These are phyloP conservation scores for Brasilioporus rufonigricans DNA, from an alignment of 768 basidiomycete species.

Conservation along the genomic window DNA sequence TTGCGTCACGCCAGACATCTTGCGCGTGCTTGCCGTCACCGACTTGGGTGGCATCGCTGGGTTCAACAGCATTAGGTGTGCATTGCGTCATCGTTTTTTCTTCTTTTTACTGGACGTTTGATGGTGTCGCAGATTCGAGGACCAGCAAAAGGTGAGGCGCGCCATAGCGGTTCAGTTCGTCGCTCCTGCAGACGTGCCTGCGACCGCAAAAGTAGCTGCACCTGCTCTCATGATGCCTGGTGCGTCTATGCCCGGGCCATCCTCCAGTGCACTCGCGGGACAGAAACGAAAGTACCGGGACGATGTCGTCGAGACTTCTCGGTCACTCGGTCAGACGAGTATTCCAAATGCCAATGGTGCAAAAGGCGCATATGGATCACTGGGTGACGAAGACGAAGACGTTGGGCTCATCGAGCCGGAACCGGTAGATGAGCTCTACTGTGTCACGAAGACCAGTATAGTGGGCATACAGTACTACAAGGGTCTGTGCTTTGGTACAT, in stretches of 20 bases:
- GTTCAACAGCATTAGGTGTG: slow-evolving; percentile 52
- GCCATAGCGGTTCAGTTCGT: slow-evolving; percentile 56
- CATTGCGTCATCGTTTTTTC: not conserved
- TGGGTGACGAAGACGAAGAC: slow-evolving; percentile 44
- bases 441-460: slow-evolving; percentile 54
- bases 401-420: slow-evolving; percentile 46
- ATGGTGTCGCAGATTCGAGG: slow-evolving; percentile 42
- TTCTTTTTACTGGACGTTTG: not conserved
- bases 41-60: slow-evolving; percentile 46
- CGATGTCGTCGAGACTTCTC: slow-evolving; percentile 20
- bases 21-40: slow-evolving; percentile 46
- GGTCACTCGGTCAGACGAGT: slow-evolving; percentile 11
- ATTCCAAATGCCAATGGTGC: slow-evolving; percentile 17
- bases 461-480: slow-evolving; percentile 86
- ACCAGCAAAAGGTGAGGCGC: slow-evolving; percentile 59
- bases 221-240: not conserved
- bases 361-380: not conserved
- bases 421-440: slow-evolving; percentile 64
- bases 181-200: slow-evolving; percentile 57
- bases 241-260: slow-evolving; percentile 12
- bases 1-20: slow-evolving; percentile 61
- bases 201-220: slow-evolving; percentile 34
- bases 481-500: slow-evolving; percentile 36
- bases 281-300: slow-evolving; percentile 46
- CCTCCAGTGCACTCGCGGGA: slow-evolving; percentile 9